Evolutionary conservation across 2,329 filamentous ascomycete species (phyloP), one percentile per base, ranked within the genome.

Genomic region (Akanthomyces dipterigenus): DNA sequence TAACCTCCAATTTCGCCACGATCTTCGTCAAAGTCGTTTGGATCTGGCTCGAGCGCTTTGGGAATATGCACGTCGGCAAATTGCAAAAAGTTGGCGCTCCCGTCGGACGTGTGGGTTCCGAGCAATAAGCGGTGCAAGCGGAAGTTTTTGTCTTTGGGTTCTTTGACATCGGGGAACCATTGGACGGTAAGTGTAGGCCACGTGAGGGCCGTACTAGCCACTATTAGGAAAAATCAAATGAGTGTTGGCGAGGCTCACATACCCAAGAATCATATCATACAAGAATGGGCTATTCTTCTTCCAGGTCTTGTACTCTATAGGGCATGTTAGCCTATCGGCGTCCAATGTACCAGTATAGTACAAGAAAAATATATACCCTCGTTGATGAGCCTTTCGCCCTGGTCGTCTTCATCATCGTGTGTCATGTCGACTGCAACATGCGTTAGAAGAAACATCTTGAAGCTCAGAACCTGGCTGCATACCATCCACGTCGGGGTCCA

Each of bases 231-330:
- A 57, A 56, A 38, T 49, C 40, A 57, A 45, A 43, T 28, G 11
- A 14, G 49, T 1, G 58, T 55, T 48, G 64, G 62, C 26, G 40
- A 38, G 2, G 60, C n/a, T 46, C 14, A 53, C 63, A 66, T 75
- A 87, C 87, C 87, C 93, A 65, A 98, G 82, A 66, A 99, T 95
- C 86, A 97, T 91, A 74, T 99, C 95, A 75, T 99, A 99, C 69
- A 99, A 88, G 72, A 98, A 98, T 3, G 95, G 93, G 66, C 90
- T 91, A 77, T 99, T 99, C 82, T 99, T 99, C 83, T 99, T 99
- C 95, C 95, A 99, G 67, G 93, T 97, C 76, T 99, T 99, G 84
- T 99, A 99, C 75, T 99, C 95, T 92, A 34, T 20, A 20, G 26
- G 38, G 28, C 20, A 45, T 34, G 46, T 69, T 18, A 63, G 59